Evolutionary conservation across 176 grass and related monocot species (phyloP).

Genomic region (Carex scoparia): DNA sequence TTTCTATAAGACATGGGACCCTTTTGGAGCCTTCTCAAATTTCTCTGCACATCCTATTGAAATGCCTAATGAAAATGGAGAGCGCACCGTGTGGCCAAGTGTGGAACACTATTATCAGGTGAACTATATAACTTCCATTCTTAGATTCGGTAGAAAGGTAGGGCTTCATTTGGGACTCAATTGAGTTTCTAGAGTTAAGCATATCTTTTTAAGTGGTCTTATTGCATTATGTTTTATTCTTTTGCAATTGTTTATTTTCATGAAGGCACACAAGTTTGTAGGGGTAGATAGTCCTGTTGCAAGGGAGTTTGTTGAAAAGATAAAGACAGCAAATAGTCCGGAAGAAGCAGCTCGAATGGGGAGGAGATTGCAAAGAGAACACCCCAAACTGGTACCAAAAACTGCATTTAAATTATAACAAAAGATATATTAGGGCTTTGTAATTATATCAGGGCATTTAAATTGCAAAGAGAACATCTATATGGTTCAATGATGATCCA

Average conservation of each 20-base stretch:
- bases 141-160: neutral
- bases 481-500: conserved; percentile 7
- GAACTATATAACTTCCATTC: conserved; percentile 6
- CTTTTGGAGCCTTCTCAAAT: conserved; percentile 93
- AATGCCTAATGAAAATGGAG: conserved; percentile 56
- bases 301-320: conserved; percentile 56
- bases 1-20: conserved; percentile 98
- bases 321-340: conserved; percentile 76
- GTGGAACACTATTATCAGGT: conserved; percentile 99
- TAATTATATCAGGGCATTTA: no score
- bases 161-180: neutral
- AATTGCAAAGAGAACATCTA: neutral
- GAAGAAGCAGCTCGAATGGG: conserved; percentile 89
- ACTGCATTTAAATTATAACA: neutral
- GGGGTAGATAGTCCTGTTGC: conserved; percentile 53
- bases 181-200: neutral
- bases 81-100: conserved; percentile 49
- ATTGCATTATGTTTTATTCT: neutral
- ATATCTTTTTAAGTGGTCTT: neutral
- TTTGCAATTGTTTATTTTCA: conserved; percentile 14
- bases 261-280: conserved; percentile 82
- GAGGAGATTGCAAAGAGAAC: conserved; percentile 75
- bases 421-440: neutral
- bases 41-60: conserved; percentile 77
- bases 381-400: conserved; percentile 61